Evolutionary conservation across 139 green algal species (phyloP), one percentile per base, ranked within the genome.

Genomic region (Pedinophyceae sp.): DNA sequence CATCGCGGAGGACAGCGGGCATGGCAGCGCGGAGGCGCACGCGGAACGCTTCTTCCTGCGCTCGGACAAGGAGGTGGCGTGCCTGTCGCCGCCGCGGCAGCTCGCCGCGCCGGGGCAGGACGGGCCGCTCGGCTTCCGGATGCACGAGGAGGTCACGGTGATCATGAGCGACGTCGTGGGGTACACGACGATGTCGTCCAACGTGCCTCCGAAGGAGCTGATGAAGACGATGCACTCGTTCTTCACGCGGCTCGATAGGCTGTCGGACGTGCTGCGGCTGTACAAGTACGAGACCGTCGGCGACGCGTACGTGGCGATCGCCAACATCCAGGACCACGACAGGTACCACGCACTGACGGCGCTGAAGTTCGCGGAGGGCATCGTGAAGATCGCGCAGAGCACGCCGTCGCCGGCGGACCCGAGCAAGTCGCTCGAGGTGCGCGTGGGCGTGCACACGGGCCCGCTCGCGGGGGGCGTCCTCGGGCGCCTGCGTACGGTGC

Each of bases 211-310:
- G 6, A 51, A 22, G 25, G 40, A 61, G 26, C 38, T 61, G 20
- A 53, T 61, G 30, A 25, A 19, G 28, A 45, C 64, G 47, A 1
- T 68, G 2, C 50, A 68, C 54, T 4, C 41, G 29, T 20, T 68
- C 26, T 68, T 51, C 39, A 22, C 40, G 5, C 27, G 38, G 16
- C 59, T 68, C 24, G 61, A 68, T 49, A 19, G 3, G 17, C 47
- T 68, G 18, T 30, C 20, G 3, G 55, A 63, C 24, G 48, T 59
- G 55, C 27, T 52, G 25, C 20, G 22, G 4, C 26, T 64, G 13
- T 63, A 52, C 54, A 68, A 68, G 54, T 43, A 64, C 45, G 61
- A 68, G 23, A 68, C 61, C 3, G 30, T 68, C 7, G 61, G 61
- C 18, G 61, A 68, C 55, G 57, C 52, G 7, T 68, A 68, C 19